Evolutionary conservation across 139 green algal genomes (phyloP).

Genomic region (Chlamydomonas incerta): DNA sequence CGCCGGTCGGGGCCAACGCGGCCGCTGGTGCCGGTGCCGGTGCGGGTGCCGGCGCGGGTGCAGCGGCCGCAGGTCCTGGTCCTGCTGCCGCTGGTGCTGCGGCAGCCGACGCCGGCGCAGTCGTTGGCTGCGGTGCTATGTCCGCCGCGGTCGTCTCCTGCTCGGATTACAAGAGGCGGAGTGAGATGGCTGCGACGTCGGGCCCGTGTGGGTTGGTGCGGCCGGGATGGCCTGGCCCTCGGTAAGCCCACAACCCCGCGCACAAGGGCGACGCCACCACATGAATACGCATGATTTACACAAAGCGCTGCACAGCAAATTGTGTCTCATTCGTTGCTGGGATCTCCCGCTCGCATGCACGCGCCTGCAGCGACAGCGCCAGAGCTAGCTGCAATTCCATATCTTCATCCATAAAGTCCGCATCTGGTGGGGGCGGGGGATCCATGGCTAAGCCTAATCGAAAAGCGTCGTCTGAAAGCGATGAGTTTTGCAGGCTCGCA

Average conservation of each 20-base stretch:
- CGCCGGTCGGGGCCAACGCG: background rate
- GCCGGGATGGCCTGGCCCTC: too few species aligned
- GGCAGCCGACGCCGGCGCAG: background rate
- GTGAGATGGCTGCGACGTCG: background rate
- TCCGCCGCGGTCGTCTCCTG: constrained; percentile 8
- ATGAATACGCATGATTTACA: background rate
- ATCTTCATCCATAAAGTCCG: constrained; percentile 47
- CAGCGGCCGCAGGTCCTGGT: background rate
- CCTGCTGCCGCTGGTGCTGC: background rate
- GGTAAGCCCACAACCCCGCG: too few species aligned
- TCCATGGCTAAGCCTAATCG: constrained; percentile 25
- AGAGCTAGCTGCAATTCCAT: constrained; percentile 52
- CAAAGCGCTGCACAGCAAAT: background rate
- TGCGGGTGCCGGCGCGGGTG: background rate
- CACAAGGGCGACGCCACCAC: too few species aligned
- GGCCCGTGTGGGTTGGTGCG: too few species aligned
- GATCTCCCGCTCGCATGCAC: background rate
- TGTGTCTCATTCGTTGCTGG: background rate
- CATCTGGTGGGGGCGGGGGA: background rate
- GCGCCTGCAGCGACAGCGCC: constrained; percentile 47
- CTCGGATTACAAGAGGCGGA: background rate
- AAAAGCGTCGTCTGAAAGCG: too few species aligned
- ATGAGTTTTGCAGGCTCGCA: too few species aligned
- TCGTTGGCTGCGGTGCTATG: background rate
- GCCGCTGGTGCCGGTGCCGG: background rate